Evolutionary conservation across 225 moss, liverwort and hornwort genomes (phyloP).

Genomic region (Polytrichum formosum): DNA sequence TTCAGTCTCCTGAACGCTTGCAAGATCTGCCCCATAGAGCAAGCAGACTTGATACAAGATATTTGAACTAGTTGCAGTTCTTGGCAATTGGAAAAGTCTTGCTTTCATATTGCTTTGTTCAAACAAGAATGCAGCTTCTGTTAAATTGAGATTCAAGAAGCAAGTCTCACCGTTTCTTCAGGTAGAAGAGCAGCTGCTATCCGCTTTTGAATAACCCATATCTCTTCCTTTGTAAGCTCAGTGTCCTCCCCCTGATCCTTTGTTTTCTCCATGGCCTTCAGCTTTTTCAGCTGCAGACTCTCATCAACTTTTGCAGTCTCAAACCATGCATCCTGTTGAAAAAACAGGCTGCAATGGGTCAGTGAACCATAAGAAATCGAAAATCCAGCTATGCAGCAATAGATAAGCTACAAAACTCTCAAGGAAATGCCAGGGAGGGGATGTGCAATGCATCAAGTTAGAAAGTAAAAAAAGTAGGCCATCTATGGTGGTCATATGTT

Average conservation of each 20-base stretch:
- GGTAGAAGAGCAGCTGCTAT: conserved; percentile 74
- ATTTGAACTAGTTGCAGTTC: too few species aligned
- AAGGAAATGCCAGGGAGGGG: neutral
- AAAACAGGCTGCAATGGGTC: conserved; percentile 21
- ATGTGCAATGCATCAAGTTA: too few species aligned
- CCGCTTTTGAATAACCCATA: conserved; percentile 75
- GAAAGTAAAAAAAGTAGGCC: too few species aligned
- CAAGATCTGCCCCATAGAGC: conserved; percentile 48
- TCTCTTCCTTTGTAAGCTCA: conserved; percentile 68
- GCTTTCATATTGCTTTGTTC: too few species aligned
- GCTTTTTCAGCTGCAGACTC: conserved; percentile 57
- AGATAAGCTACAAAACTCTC: neutral
- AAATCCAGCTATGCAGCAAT: neutral
- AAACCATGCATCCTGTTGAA: conserved; percentile 88
- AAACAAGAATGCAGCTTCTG: conserved; percentile 1
- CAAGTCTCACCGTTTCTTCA: conserved; percentile 73
- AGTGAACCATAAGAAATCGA: neutral
- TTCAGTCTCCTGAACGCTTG: conserved; percentile 88
- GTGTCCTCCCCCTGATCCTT: conserved; percentile 32
- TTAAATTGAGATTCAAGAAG: conserved; percentile 5
- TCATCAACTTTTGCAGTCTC: conserved; percentile 87
- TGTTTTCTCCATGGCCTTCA: conserved; percentile 36
- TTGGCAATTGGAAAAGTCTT: too few species aligned
- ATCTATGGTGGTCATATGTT: too few species aligned
- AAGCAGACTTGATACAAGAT: too few species aligned